A percentile compares a stretch with the other conserved stretches of the same genome.
Evolutionary conservation across 192 early-diverging fungal species (phyloP).

Genomic region (Podila epigama): DNA sequence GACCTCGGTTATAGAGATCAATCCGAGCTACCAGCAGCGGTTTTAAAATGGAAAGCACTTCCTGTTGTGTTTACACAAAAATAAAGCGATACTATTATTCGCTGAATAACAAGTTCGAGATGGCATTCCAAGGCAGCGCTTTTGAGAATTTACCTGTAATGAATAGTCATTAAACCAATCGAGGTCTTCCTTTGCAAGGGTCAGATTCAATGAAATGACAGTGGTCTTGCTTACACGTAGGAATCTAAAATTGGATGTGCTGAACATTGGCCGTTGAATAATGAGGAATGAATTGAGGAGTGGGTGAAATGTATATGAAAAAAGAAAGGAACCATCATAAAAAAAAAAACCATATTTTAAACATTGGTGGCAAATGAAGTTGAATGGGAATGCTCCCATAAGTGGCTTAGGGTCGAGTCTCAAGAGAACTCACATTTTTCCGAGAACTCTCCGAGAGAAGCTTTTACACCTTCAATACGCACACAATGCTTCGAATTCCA

Average conservation of each 20-base stretch:
- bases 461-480: too few relatives aligned
- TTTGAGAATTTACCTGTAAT: conserved; percentile 21
- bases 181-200: conserved; percentile 38
- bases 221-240: conserved; percentile 33
- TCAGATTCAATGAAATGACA: conserved; percentile 29
- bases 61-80: conserved; percentile 1
- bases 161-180: conserved; percentile 43
- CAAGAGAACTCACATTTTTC: too few relatives aligned
- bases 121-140: background rate
- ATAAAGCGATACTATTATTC: background rate
- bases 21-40: conserved; percentile 18
- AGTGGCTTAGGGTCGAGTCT: too few relatives aligned
- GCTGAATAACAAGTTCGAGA: background rate
- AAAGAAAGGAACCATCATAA: background rate
- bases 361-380: background rate
- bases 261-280: conserved; percentile 14
- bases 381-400: too few relatives aligned
- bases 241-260: conserved; percentile 33
- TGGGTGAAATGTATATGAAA: background rate
- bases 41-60: conserved; percentile 29
- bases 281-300: background rate
- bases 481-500: conserved; percentile 26
- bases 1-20: conserved; percentile 28
- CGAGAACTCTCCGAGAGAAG: too few relatives aligned
- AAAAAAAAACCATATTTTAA: background rate